Evolutionary conservation across 2,329 filamentous ascomycete species (phyloP).

Genomic region (Calonectria hawksworthii): DNA sequence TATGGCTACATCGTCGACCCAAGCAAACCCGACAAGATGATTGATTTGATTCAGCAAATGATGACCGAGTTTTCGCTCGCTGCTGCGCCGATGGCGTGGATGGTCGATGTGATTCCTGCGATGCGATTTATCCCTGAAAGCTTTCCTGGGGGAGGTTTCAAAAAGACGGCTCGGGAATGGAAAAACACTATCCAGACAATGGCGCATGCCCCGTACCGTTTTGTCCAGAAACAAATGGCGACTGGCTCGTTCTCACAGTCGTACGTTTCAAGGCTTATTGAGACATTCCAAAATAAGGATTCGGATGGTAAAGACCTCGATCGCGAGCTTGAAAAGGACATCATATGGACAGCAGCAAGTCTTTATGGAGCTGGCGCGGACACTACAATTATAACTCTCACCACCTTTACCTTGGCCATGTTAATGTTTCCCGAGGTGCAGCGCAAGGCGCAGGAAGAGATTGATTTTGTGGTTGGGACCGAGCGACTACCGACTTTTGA

Average conservation of each 20-base stretch:
- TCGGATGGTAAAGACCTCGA: neutral
- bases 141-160: neutral
- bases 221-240: neutral
- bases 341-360: neutral
- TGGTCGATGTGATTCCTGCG: neutral
- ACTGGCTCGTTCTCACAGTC: neutral
- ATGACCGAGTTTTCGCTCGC: neutral
- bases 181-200: neutral
- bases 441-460: slow-evolving; percentile 61
- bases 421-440: slow-evolving; percentile 11
- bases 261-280: neutral
- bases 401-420: neutral
- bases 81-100: neutral
- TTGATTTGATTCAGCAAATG: neutral
- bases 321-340: neutral
- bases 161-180: neutral
- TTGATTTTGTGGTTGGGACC: slow-evolving; percentile 64
- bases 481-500: slow-evolving; percentile 61
- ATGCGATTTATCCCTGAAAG: neutral
- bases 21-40: neutral
- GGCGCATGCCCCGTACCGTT: neutral
- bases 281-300: neutral
- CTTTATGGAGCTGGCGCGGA: neutral
- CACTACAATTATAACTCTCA: neutral
- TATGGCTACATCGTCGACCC: neutral